Evolutionary conservation across 441 rosid genomes (phyloP), one percentile per base, ranked within the genome.

Genomic region (Kokia cookei): DNA sequence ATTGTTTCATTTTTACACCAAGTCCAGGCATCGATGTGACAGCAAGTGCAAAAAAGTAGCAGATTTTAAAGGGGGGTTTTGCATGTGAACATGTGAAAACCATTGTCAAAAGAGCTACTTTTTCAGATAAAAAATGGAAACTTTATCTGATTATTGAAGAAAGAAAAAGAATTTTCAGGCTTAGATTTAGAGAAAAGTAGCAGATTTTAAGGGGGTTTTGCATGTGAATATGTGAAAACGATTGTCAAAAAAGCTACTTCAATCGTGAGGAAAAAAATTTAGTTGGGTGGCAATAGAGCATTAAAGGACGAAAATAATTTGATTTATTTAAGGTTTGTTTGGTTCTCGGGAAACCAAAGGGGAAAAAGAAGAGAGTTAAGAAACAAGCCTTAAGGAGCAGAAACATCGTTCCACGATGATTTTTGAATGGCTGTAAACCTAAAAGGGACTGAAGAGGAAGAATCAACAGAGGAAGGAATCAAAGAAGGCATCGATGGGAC

Each of bases 1-100:
- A 12, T 90, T 0, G 98, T 89, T 86, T 93, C 65, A 61, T 93
- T 70, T 91, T 90, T 57, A 75, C 79, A 10, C 93, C 92, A 0
- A 64, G 65, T 1, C 72, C 77, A 0, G 88, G 91, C 12, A 80
- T 88, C 54, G 15, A 79, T 1, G 87, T 91, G 0, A 75, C 94
- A 0, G 22, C 22, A 19, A 19, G 22, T 19, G 22, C 0, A 19
- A 19, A 72, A 65, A 68, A 14, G 14, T 58, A 22, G 47, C 62
- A 65, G 65, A 55, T 55, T 76, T 68, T 19, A 19, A 15, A 27
- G 11, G 9, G 71, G 73, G 5, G 19, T 69, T 72, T 45, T 50
- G 43, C 35, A 61, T 14, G 37, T 55, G 48, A 69, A 71, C 19
- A 65, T n/a, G 58, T 42, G 66, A 76, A 80, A 83, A 74, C 71